Percentiles rank a stretch among this genome's conserved stretches.
Evolutionary conservation across 768 basidiomycete genomes (phyloP).

Genomic region (Leccinum subtestaceum): DNA sequence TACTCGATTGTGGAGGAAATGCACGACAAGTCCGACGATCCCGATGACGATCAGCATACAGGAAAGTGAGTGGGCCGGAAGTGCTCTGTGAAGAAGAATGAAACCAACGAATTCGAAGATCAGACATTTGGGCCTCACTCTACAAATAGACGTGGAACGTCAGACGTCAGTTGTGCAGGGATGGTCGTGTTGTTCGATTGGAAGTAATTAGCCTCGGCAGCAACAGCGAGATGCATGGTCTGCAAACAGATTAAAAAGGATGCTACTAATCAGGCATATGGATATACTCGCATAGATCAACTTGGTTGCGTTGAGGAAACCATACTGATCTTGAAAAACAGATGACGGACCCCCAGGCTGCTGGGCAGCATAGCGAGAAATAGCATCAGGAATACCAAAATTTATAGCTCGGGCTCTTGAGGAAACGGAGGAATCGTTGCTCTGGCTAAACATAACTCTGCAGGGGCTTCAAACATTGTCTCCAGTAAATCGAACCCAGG

Average conservation of each 20-base stretch:
- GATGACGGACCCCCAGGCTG: conserved; percentile 39
- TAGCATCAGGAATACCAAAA: conserved; percentile 57
- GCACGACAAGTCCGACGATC: conserved; percentile 44
- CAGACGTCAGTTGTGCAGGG: conserved; percentile 38
- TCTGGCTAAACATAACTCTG: conserved; percentile 43
- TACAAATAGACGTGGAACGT: conserved; percentile 51
- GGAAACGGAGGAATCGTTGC: conserved; percentile 43
- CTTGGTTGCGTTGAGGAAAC: conserved; percentile 51
- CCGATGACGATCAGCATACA: conserved; percentile 48
- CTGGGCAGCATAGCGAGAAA: conserved; percentile 51
- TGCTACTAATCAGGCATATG: background rate
- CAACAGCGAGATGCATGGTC: conserved; percentile 58
- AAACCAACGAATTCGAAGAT: background rate
- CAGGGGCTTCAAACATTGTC: background rate
- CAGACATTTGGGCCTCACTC: conserved; percentile 42
- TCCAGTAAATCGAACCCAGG: background rate
- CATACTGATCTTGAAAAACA: conserved; percentile 47
- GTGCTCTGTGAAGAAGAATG: conserved; percentile 36
- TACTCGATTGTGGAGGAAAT: conserved; percentile 45
- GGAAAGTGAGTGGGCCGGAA: conserved; percentile 53
- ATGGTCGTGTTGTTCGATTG: conserved; percentile 38
- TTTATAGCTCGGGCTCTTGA: conserved; percentile 49
- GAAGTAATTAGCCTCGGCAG: conserved; percentile 62
- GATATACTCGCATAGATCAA: conserved; percentile 32
- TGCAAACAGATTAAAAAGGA: conserved; percentile 18